These are phyloP conservation scores for Lumnitzera racemosa DNA, from an alignment of 345 rosid genomes.

Conservation along the genomic window DNA sequence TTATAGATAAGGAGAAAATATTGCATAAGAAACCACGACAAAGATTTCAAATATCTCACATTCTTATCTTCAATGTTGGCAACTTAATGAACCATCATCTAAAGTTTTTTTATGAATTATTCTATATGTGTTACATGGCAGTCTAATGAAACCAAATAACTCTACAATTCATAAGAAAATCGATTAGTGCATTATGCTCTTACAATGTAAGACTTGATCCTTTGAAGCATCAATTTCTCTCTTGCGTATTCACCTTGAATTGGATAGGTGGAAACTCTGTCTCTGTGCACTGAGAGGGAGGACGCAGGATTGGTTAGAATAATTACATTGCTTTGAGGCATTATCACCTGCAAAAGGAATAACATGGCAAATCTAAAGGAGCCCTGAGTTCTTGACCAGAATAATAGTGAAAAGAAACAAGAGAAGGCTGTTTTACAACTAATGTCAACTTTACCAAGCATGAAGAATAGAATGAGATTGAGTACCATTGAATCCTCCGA, in stretches of 20 bases:
- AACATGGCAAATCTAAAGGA: not conserved
- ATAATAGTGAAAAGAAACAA: too few relatives aligned
- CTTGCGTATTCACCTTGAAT: constrained; percentile 77
- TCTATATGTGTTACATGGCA: constrained; percentile 44
- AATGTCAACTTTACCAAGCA: too few relatives aligned
- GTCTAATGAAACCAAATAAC: constrained; percentile 17
- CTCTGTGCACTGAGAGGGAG: constrained; percentile 42
- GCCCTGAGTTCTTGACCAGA: not conserved
- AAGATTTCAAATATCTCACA: too few relatives aligned
- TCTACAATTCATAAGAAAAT: too few relatives aligned
- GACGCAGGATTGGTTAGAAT: constrained; percentile 88
- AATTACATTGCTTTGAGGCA: constrained; percentile 66
- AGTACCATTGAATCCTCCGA: too few relatives aligned
- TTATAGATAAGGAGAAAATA: too few relatives aligned
- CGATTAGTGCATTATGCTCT: constrained; percentile 32
- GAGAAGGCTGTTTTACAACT: too few relatives aligned
- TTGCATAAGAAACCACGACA: too few relatives aligned
- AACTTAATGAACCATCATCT: too few relatives aligned
- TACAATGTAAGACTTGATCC: constrained; percentile 98
- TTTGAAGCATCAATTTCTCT: constrained; percentile 91
- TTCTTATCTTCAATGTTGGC: too few relatives aligned
- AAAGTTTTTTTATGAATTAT: not conserved
- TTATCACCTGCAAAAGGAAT: constrained; percentile 45
- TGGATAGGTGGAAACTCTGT: constrained; percentile 52
- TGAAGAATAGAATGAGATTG: too few relatives aligned